Base-by-base conservation (phyloP, 352 stramenopile genomes). In the Phytophthora fragariae region DNA sequence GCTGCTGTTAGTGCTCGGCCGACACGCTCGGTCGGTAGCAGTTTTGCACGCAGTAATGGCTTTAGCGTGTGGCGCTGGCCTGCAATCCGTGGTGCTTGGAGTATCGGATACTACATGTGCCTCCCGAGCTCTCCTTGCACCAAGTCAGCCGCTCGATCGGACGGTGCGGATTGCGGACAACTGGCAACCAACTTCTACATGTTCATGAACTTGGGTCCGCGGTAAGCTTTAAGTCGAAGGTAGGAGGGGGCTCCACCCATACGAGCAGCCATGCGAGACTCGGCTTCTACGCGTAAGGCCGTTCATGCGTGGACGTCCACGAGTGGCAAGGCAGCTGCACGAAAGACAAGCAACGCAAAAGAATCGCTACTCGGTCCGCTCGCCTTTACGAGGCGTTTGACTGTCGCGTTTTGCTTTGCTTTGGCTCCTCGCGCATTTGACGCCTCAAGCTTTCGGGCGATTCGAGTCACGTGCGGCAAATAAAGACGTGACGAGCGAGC, bases 401-500 rank as follows among this genome's bases (percentile, higher is more conserved):
- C 64, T 68, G 54, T 49, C 33, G 5, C 57, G 35, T 33, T 21
- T 53, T 27, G 46, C 46, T 9, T 12, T 50, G 14, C 44, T 21
- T 50, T 21, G 44, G 9, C 9, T 21, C 44, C 17, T 50, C 44
- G 44, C 14, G 47, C 47, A 71, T 37, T 75, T 66, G 47, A 56
- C 37, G 49, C 55, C 39, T 72, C 69, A 72, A 68, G 35, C 55
- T 68, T 50, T 68, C 11, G 54, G 17, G 37, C 33, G 17, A 10
- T 3, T 12, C 27, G 44, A 31, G 17, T 39, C 53, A 50, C 53
- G n/a, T 14, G 37, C 52, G 53, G 37, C 54, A 70, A 75, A 75
- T 77, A 74, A 56, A 74, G 65, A 77, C 70, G 70, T 67, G 70
- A 37, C 65, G 55, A 77, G 61, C 64, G 64, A 72, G 57, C 66